These are phyloP conservation scores for Rhizomucor pusillus DNA, from an alignment of 371 early-diverging fungal species.

Conservation along the genomic window DNA sequence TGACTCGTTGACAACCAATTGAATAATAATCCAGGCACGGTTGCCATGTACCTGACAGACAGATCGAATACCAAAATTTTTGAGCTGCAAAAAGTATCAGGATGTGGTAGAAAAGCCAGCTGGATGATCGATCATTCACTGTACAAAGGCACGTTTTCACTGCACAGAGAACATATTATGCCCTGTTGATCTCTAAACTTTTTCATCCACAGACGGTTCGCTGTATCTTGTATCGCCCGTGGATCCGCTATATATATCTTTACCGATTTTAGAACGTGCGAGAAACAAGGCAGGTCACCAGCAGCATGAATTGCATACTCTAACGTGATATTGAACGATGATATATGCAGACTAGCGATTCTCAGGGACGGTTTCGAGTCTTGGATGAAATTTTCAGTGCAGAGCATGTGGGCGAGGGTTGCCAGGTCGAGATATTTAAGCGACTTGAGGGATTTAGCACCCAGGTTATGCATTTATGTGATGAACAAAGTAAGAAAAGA, in stretches of 20 bases:
- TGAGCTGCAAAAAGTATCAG: slow-evolving; percentile 1
- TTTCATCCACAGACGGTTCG: slow-evolving; percentile 3
- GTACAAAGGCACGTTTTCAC: not conserved
- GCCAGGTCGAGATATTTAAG: too few species aligned
- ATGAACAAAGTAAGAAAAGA: slow-evolving; percentile 7
- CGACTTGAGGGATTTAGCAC: not conserved
- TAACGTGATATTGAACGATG: too few species aligned
- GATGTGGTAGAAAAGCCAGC: not conserved
- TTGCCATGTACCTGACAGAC: not conserved
- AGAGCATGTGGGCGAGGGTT: not conserved
- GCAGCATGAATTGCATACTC: too few species aligned
- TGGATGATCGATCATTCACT: not conserved
- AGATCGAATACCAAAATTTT: not conserved
- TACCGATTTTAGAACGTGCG: slow-evolving; percentile 1
- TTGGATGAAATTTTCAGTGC: slow-evolving; percentile 6
- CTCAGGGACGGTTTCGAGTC: not conserved
- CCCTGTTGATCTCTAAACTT: not conserved
- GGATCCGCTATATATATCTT: slow-evolving; percentile 6
- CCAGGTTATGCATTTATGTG: slow-evolving; percentile 3
- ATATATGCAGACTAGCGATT: not conserved
- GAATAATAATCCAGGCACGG: not conserved
- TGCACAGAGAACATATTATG: not conserved
- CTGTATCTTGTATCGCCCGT: slow-evolving; percentile 7
- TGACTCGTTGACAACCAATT: not conserved
- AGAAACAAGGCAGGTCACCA: not conserved